Conservation (phyloP, 2,329 filamentous ascomycete species). For the Pseudogymnoascus sp. region DNA sequence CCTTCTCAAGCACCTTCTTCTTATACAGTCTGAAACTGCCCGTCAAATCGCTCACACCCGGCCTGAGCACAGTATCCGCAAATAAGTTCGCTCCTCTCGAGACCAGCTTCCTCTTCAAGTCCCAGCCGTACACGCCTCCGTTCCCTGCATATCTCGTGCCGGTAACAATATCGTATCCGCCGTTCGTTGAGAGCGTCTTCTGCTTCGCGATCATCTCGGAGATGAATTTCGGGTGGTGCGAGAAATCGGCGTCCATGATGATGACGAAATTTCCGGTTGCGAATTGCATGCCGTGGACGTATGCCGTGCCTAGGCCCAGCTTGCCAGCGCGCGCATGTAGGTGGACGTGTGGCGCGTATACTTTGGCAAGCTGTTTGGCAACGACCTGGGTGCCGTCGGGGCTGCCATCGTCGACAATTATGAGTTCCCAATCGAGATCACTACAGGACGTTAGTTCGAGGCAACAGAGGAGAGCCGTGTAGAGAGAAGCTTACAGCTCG, state of each 20-base stretch:
- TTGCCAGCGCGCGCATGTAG: slow-evolving; percentile 89
- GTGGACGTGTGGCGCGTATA: slow-evolving; percentile 71
- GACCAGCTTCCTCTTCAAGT: slow-evolving; percentile 62
- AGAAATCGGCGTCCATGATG: slow-evolving; percentile 99
- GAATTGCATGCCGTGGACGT: slow-evolving; percentile 89
- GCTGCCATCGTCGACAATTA: slow-evolving; percentile 96
- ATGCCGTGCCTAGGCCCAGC: slow-evolving; percentile 92
- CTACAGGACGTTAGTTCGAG: not conserved
- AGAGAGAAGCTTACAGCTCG: slow-evolving; percentile 57
- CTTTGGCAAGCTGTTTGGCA: slow-evolving; percentile 81
- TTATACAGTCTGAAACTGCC: slow-evolving; percentile 95
- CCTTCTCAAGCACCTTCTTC: slow-evolving; percentile 78
- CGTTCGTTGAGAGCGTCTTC: slow-evolving; percentile 42
- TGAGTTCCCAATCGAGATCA: slow-evolving; percentile 82
- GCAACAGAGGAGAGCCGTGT: slow-evolving; percentile 17
- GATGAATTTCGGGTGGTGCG: slow-evolving; percentile 98
- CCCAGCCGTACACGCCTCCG: slow-evolving; percentile 92
- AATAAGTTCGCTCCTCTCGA: slow-evolving; percentile 87
- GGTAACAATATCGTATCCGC: slow-evolving; percentile 94
- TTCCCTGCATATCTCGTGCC: slow-evolving; percentile 88
- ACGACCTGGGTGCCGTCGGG: slow-evolving; percentile 91
- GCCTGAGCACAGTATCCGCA: slow-evolving; percentile 86
- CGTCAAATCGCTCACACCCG: slow-evolving; percentile 91
- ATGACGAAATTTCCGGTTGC: slow-evolving; percentile 90
- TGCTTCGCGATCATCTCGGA: slow-evolving; percentile 84